Base-by-base conservation (phyloP, 441 rosid species). In the Gossypium davidsonii region DNA sequence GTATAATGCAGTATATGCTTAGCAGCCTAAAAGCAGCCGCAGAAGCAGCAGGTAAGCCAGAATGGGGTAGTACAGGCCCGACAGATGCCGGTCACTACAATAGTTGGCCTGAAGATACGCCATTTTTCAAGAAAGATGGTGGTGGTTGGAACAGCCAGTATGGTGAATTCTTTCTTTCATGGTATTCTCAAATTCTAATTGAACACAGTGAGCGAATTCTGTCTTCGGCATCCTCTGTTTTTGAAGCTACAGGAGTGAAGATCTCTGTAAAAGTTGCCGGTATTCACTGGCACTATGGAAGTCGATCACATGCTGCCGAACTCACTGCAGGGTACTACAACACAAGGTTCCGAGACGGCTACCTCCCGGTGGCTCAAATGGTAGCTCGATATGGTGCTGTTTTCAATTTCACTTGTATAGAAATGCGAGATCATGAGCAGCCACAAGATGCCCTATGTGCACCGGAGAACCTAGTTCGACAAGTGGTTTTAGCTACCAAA, bases 301-400 rank as follows among this genome's bases (percentile, higher is more conserved):
- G 83, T 4, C 80, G 91, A 26, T 93, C 97, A 12, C 98, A 93
- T 48, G 94, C 98, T 39, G 92, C 98, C 20, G 98, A 93, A 80
- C 98, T 93, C 71, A 93, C 98, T 0, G 98, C 97, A 17, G 98
- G 98, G 34, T 93, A 93, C 83, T 93, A 90, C 76, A 93, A 93
- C 84, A 93, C 97, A 1, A 82, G 97, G 73, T 85, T 64, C 80
- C 83, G 90, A 4, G 98, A 93, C 17, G 96, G 98, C 2, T 93
- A 93, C 82, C 85, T 93, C 20, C 94, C 98, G 0, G 87, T 93
- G 8, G 97, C 98, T 9, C 85, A 84, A 60, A 91, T 93, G 97
- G 66, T 91, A 57, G 97, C 91, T 0, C 89, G 97, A 10, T 88
- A 89, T 44, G 88, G 91, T 15, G 96, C 93, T 2, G 57, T 93